These are phyloP conservation scores for Hymenochaete sp. DNA, from an alignment of 1,284 basidiomycete genomes.

Conservation along the genomic window DNA sequence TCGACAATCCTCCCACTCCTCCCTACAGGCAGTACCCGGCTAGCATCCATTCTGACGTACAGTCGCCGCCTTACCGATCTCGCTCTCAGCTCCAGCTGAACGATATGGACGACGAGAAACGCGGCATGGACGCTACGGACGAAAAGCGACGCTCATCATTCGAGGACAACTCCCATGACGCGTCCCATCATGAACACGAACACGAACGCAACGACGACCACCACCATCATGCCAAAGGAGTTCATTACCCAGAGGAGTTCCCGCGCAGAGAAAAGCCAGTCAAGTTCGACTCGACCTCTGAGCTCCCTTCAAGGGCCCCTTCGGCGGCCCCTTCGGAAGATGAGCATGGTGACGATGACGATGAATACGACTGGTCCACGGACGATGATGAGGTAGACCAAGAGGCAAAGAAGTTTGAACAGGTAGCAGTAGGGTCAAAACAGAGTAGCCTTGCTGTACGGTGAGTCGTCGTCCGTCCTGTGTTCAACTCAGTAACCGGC, in stretches of 20 bases:
- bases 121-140: neutral
- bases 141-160: neutral
- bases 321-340: constrained; percentile 51
- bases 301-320: constrained; percentile 31
- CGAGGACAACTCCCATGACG: neutral
- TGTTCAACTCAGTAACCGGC: neutral
- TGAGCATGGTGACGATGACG: constrained; percentile 43
- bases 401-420: constrained; percentile 57
- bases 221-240: constrained; percentile 32
- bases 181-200: neutral
- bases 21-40: constrained; percentile 14
- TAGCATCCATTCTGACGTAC: constrained; percentile 5
- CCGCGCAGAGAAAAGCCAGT: constrained; percentile 21
- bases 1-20: constrained; percentile 10
- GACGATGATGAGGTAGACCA: constrained; percentile 66
- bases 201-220: no score
- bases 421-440: constrained; percentile 44
- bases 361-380: constrained; percentile 60
- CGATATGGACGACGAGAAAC: constrained; percentile 11
- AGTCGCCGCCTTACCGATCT: constrained; percentile 15
- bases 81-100: constrained; percentile 12
- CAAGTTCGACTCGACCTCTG: constrained; percentile 22
- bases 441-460: constrained; percentile 46
- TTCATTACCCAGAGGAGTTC: constrained; percentile 47
- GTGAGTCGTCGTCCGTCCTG: constrained; percentile 30